Percentiles rank a stretch among this genome's conserved stretches.
phyloP scores from a whole-genome alignment of 345 rosid genomes.

The Trapa bicornis region DNA sequence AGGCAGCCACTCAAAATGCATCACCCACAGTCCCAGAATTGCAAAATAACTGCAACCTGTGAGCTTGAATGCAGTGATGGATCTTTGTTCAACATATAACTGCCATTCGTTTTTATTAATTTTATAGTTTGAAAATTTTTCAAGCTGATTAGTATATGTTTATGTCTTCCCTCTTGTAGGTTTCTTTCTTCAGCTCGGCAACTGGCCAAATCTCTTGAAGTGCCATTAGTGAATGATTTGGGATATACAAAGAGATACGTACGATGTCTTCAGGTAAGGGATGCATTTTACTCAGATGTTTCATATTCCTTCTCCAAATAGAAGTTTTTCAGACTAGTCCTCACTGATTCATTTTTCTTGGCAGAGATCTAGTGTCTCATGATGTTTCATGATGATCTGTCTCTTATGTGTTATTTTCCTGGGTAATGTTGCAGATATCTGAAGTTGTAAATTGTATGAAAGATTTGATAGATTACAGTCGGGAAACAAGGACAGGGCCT shows the following conservation, averaged over 20 bases:
- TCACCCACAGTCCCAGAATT: conserved; percentile 67
- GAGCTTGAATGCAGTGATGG: conserved; percentile 16
- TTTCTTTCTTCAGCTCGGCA: conserved; percentile 97
- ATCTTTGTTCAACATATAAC: background rate
- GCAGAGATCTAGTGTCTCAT: no score
- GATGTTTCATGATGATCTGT: no score
- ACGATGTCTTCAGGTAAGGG: conserved; percentile 84
- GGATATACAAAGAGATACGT: conserved; percentile 98
- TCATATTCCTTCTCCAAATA: background rate
- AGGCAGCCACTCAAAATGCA: conserved; percentile 75
- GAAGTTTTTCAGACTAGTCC: background rate
- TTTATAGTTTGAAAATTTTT: background rate
- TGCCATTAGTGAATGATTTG: conserved; percentile 93
- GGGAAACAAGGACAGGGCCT: conserved; percentile 82
- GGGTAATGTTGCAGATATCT: conserved; percentile 45
- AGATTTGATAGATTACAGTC: conserved; percentile 94
- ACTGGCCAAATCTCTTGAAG: conserved; percentile 95
- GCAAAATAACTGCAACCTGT: conserved; percentile 85
- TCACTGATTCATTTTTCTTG: background rate
- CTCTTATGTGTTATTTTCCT: background rate
- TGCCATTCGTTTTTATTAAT: background rate
- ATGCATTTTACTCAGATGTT: background rate
- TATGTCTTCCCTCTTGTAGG: conserved; percentile 22
- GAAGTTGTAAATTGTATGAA: conserved; percentile 99
- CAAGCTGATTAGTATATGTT: background rate